Conservation (phyloP, 2,329 filamentous ascomycete species). For the Epichloe aotearoae region DNA sequence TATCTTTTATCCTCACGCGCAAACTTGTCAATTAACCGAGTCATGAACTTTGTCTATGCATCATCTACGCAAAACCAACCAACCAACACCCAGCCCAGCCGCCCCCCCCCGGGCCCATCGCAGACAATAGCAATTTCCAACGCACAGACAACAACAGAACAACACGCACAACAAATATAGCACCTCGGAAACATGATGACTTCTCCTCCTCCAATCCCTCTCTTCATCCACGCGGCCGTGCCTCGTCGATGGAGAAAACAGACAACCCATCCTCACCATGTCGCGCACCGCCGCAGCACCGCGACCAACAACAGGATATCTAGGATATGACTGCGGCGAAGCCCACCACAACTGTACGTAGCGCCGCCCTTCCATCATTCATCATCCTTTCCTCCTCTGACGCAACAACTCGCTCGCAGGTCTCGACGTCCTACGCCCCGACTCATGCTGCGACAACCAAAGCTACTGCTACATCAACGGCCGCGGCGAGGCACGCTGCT, state of each 20-base stretch:
- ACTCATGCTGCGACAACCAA: conserved; percentile 29
- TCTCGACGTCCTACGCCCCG: conserved; percentile 25
- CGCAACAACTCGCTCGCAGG: conserved; percentile 16
- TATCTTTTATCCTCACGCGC: too few species aligned
- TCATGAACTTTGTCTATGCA: too few species aligned
- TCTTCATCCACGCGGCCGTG: too few species aligned
- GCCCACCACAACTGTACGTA: conserved; percentile 18
- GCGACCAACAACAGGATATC: not conserved
- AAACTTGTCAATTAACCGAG: too few species aligned
- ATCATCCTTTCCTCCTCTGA: not conserved
- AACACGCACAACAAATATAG: too few species aligned
- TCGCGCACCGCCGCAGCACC: not conserved
- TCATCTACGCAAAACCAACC: too few species aligned
- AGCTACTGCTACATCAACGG: conserved; percentile 32
- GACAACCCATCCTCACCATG: not conserved
- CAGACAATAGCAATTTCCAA: not conserved
- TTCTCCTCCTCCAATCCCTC: too few species aligned
- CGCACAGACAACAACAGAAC: not conserved
- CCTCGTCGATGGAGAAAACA: too few species aligned
- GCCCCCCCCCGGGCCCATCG: too few species aligned
- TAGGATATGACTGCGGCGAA: conserved; percentile 12
- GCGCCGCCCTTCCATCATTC: not conserved
- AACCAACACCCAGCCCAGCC: too few species aligned
- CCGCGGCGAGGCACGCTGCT: conserved; percentile 24
- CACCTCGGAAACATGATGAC: too few species aligned